A percentile compares a stretch with the other conserved stretches of the same genome.
phyloP scores from a whole-genome alignment of 768 basidiomycete species.

The Russula compacta region DNA sequence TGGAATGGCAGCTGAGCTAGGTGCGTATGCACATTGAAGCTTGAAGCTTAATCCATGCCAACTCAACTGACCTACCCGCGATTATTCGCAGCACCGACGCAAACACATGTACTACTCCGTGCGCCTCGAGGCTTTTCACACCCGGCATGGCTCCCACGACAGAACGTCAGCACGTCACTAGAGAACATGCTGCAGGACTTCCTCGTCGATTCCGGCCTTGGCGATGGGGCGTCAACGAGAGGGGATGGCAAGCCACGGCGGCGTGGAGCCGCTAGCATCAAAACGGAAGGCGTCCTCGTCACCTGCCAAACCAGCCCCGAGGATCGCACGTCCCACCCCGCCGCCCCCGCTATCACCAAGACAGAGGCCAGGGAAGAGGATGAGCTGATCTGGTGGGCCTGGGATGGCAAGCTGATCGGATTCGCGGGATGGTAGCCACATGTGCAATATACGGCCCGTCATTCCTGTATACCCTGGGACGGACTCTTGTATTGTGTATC shows the following conservation, averaged over 20 bases:
- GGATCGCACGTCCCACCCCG: neutral
- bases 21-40: conserved; percentile 22
- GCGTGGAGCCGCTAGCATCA: conserved; percentile 15
- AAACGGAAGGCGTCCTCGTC: conserved; percentile 37
- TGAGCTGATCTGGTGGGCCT: conserved; percentile 45
- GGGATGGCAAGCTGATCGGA: conserved; percentile 40
- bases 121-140: conserved; percentile 41
- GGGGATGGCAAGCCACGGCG: conserved; percentile 23
- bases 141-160: conserved; percentile 39
- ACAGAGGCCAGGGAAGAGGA: conserved; percentile 29
- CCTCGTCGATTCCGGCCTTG: conserved; percentile 25
- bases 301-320: conserved; percentile 21
- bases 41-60: neutral
- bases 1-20: conserved; percentile 36
- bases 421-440: conserved; percentile 37
- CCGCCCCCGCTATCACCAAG: neutral
- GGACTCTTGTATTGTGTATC: conserved; percentile 4
- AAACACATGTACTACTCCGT: conserved; percentile 38
- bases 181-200: conserved; percentile 32
- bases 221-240: conserved; percentile 8
- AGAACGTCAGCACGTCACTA: conserved; percentile 32
- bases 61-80: neutral
- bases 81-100: conserved; percentile 34
- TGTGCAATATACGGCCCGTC: neutral
- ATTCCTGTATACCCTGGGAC: neutral